Percentiles rank a stretch among this genome's conserved stretches.
These are phyloP conservation scores for Crataegus laevigata DNA, from an alignment of 306 rosid species.

Conservation along the genomic window DNA sequence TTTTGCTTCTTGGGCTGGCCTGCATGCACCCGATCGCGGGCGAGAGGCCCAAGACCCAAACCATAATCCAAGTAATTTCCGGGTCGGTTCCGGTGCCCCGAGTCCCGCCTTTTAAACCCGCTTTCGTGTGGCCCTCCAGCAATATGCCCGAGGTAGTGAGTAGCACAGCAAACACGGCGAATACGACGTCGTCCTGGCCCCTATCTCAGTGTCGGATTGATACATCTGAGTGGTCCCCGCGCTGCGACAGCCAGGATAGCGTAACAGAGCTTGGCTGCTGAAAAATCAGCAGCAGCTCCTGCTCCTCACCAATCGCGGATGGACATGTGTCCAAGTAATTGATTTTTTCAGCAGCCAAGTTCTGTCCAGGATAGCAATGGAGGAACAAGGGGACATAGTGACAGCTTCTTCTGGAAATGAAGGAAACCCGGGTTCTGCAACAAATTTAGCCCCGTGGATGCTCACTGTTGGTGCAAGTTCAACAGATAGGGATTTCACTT, in stretches of 20 bases:
- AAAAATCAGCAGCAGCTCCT: no score
- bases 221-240: background rate
- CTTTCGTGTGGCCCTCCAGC: conserved; percentile 59
- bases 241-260: conserved; percentile 2
- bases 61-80: conserved; percentile 51
- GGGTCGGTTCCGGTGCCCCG: conserved; percentile 47
- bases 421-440: conserved; percentile 56
- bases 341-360: no score
- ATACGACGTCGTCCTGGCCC: conserved; percentile 3
- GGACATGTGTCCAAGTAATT: no score
- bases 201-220: background rate
- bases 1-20: conserved; percentile 52
- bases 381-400: no score
- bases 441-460: conserved; percentile 73
- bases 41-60: conserved; percentile 60
- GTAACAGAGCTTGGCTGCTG: no score
- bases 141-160: conserved; percentile 17
- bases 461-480: conserved; percentile 73
- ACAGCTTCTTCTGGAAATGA: conserved; percentile 55
- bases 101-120: conserved; percentile 56
- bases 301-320: no score
- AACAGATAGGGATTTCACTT: conserved; percentile 70
- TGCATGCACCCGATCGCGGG: conserved; percentile 62
- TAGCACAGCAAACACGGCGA: background rate
- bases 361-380: no score